Evolutionary conservation across 441 rosid species (phyloP), one percentile per base, ranked within the genome.

Genomic region (Euphorbia schlechtendalii): DNA sequence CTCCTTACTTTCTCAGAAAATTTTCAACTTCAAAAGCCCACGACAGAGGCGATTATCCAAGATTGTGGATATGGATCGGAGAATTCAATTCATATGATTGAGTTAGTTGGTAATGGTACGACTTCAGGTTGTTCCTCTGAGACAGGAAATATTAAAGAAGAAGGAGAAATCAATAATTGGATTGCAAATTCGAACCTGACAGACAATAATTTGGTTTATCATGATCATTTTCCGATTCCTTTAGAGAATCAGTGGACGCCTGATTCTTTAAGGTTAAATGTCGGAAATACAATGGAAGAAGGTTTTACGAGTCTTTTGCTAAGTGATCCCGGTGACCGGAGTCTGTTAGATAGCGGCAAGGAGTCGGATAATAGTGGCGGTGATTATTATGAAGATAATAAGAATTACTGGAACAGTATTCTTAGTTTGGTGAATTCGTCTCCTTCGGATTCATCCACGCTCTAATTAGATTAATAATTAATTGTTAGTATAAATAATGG

Each of bases 351-450:
- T 3, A 49, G 80, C 18, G 78, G 81, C 12, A 73, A 81, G 49
- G 74, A 80, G 28, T 77, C 87, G 0, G 85, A 74, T 15, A 68
- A 72, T 32, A 65, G 74, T 7, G 73, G 80, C 24, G 82, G 80
- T 27, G 88, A 86, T 41, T 79, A 74, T 74, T 82, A 82, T 24
- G 96, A 87, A 68, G 98, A 93, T 69, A 91, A 87, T 74, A 94
- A 91, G 86, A 89, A 86, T 70, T 94, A 94, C 63, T 94, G 99
- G 99, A 89, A 87, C 64, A 91, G 85, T 66, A 94, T 94, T 77
- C 96, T 94, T 68, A 86, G 83, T 78, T 79, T 89, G 89, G 94
- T 94, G 67, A 86, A 94, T 69, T 89, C 94, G 67, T 79, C 96
- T 24, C 90, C 99, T 27, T 77, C 92, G 54, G 81, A 80, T 71